Conservation (phyloP, 2,329 filamentous ascomycete genomes). For the Hymenoscyphus repandus region DNA sequence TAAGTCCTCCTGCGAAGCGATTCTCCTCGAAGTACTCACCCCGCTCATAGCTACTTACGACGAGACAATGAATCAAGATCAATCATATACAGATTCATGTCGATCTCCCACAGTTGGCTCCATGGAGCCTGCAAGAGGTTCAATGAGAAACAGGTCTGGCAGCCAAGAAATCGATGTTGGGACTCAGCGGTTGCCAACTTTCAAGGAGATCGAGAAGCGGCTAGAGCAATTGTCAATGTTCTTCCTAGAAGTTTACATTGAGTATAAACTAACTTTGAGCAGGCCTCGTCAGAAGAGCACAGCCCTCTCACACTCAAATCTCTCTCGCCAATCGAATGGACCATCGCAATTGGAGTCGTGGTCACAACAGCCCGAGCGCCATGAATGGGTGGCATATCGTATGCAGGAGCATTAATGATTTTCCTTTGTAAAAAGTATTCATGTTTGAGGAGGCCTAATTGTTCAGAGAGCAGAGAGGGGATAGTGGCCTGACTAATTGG, state of each 20-base stretch:
- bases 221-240: not conserved
- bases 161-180: too few species aligned
- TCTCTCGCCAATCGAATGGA: not conserved
- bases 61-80: too few species aligned
- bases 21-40: too few species aligned
- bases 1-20: too few species aligned
- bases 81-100: too few species aligned
- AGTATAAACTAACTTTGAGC: not conserved
- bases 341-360: constrained; percentile 1
- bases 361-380: not conserved
- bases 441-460: too few species aligned
- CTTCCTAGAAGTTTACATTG: not conserved
- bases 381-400: constrained; percentile 3
- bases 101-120: too few species aligned
- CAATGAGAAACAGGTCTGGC: too few species aligned
- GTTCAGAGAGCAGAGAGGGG: too few species aligned
- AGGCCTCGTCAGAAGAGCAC: not conserved
- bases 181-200: not conserved
- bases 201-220: constrained; percentile 3
- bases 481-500: too few species aligned
- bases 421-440: not conserved
- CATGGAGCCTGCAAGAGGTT: too few species aligned
- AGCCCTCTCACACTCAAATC: not conserved
- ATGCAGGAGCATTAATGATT: not conserved
- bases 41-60: too few species aligned